phyloP scores from a whole-genome alignment of 1,284 basidiomycete species.

The Amylostereum areolatum region DNA sequence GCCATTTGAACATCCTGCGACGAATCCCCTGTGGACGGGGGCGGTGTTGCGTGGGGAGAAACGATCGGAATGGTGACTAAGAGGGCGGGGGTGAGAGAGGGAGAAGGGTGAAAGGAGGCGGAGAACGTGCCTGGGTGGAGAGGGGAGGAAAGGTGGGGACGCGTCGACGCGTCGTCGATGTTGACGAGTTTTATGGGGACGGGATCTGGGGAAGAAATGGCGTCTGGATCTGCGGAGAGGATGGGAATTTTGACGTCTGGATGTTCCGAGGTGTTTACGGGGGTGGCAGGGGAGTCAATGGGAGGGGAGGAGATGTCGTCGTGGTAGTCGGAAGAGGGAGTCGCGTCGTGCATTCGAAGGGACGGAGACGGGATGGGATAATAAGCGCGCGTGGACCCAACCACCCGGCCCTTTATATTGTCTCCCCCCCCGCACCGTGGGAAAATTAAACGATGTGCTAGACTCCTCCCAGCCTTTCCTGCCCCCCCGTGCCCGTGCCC shows the following conservation, averaged over 20 bases:
- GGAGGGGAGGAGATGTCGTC: conserved; percentile 33
- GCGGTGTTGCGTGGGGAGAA: conserved; percentile 39
- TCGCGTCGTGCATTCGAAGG: conserved; percentile 43
- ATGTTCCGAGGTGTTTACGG: conserved; percentile 40
- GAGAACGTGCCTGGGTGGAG: conserved; percentile 41
- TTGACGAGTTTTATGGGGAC: conserved; percentile 37
- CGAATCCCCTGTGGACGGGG: conserved; percentile 39
- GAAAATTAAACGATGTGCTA: no score
- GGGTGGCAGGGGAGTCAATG: conserved; percentile 55
- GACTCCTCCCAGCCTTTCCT: no score
- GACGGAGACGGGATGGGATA: conserved; percentile 18
- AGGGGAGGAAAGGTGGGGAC: conserved; percentile 36
- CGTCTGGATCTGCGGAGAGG: conserved; percentile 55
- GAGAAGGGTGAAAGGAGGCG: conserved; percentile 15
- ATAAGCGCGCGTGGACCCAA: no score
- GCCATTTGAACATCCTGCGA: conserved; percentile 49
- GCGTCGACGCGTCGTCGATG: conserved; percentile 35
- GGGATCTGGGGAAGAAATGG: conserved; percentile 57
- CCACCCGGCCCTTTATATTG: no score
- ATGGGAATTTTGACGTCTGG: conserved; percentile 56
- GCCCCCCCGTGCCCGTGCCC: no score
- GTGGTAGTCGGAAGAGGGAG: conserved; percentile 34
- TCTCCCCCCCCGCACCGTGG: no score
- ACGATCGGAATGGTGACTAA: conserved; percentile 41
- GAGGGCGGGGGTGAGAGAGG: conserved; percentile 12